phyloP scores from a whole-genome alignment of 306 rosid species.

The Corylus americana region DNA sequence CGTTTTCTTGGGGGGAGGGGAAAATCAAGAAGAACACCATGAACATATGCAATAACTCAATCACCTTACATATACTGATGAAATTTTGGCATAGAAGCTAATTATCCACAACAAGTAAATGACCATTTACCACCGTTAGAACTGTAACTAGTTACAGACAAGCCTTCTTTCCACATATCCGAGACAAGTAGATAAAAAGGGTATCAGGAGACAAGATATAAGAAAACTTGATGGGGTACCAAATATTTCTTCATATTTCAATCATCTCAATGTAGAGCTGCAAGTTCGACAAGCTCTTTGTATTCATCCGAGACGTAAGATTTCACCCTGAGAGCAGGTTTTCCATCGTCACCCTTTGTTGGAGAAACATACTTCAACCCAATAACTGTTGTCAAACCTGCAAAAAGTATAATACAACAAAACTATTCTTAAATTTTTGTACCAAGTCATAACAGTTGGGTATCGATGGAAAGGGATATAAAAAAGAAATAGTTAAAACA shows the following conservation, averaged over 20 bases:
- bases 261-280: conserved; percentile 52
- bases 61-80: neutral
- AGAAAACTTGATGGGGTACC: neutral
- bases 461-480: neutral
- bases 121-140: neutral
- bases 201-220: neutral
- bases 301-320: conserved; percentile 54
- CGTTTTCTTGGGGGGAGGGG: too few species aligned
- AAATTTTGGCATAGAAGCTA: neutral
- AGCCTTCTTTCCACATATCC: neutral
- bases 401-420: conserved; percentile 7
- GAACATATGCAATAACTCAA: neutral
- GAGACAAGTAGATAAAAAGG: neutral
- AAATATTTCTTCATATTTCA: neutral
- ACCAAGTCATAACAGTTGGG: neutral
- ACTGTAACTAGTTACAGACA: neutral
- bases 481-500: neutral
- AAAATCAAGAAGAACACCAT: neutral
- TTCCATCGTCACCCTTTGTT: conserved; percentile 49
- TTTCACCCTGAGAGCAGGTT: conserved; percentile 59
- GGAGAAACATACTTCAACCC: conserved; percentile 80
- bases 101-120: neutral
- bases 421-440: neutral
- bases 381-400: conserved; percentile 81
- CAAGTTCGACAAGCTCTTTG: conserved; percentile 68